Base-by-base conservation (phyloP, 768 basidiomycete species). In the Tylopilus balloui region DNA sequence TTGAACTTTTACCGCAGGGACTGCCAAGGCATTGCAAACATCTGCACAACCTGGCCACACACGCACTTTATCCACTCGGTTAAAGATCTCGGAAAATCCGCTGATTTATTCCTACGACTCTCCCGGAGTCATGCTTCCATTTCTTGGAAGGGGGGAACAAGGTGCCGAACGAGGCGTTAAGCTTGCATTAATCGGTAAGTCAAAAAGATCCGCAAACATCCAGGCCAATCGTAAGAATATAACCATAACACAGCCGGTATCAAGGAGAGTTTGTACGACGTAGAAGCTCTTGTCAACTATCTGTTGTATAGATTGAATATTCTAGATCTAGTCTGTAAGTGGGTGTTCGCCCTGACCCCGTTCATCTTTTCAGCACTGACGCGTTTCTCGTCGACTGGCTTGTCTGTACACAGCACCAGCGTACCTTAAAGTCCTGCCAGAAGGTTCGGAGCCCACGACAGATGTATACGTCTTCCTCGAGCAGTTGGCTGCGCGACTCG, bases 41-140 rank as follows among this genome's bases (percentile, higher is more conserved):
- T 91, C 89, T 19, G 82, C 90, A 2, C 83, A 88, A 58, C 92
- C 96, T 1, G 96, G 96, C 15, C 77, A 91, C 62, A 99, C 96
- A 15, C 85, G 88, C 45, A 80, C 87, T 32, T 70, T 97, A 36
- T 95, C 94, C 6, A 95, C 88, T 10, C 82, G 91, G 28, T 74
- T 98, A 37, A 92, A 92, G 69, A 74, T 99, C 45, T 86, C 82
- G 21, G 66, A 86, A 50, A 77, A 84, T 47, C 92, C 93, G 3
- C 71, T 81, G 8, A 85, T 96, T 11, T 98, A 98, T 71, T 88
- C 96, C 4, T 92, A 86, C 60, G 96, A 99, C 73, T 84, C 91
- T 9, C 96, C 96, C 2, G 96, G 96, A 3, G 89, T 98, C 40
- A 98, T 98, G 94, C 75, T 96, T 36, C 92, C 93, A 11, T 98